A percentile compares a stretch with the other conserved stretches of the same genome.
Evolutionary conservation across 305 asterid species (phyloP).

Genomic region (Solanum hybrid): DNA sequence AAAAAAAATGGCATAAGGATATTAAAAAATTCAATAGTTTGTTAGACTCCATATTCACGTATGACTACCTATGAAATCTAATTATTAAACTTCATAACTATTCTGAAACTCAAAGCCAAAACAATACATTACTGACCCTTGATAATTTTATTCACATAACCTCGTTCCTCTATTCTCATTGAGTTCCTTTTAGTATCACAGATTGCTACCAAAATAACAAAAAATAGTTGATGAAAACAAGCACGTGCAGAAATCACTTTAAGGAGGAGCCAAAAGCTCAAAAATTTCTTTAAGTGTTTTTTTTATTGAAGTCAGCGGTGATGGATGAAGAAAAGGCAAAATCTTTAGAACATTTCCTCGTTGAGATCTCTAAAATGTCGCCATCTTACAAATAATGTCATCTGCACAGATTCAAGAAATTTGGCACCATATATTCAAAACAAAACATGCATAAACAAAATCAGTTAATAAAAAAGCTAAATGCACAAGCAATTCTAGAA

Average conservation of each 20-base stretch:
- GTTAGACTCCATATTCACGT: neutral
- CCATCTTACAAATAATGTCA: neutral
- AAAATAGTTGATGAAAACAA: neutral
- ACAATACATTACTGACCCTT: neutral
- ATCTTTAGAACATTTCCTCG: neutral
- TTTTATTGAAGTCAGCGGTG: neutral
- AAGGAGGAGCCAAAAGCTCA: neutral
- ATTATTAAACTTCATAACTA: neutral
- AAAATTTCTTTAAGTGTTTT: neutral
- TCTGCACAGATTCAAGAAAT: neutral
- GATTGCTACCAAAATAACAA: neutral
- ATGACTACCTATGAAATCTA: neutral
- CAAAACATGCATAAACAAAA: neutral
- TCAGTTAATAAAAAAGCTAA: too few relatives aligned
- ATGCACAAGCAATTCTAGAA: neutral
- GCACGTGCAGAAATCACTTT: neutral
- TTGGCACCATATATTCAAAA: neutral
- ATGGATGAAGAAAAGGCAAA: neutral
- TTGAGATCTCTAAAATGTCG: neutral
- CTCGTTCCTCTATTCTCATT: neutral
- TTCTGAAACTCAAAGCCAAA: neutral
- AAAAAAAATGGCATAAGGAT: neutral
- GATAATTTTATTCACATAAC: neutral
- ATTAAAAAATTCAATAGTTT: neutral
- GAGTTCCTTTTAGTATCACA: neutral